phyloP scores from a whole-genome alignment of 208 protist species.

The Crithidia sp. region DNA sequence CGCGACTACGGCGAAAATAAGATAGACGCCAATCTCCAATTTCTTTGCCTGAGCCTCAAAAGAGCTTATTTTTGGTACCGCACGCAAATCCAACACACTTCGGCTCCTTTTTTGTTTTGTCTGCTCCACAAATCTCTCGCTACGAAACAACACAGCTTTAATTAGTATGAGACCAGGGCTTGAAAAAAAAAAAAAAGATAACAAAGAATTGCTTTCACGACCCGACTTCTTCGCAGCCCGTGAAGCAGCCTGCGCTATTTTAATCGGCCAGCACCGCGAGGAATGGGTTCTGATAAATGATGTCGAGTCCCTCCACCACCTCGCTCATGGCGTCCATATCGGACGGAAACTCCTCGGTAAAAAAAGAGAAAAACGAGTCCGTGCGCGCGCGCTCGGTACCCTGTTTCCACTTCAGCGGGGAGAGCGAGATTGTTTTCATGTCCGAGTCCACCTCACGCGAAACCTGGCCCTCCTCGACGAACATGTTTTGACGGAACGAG shows the following conservation, averaged over 20 bases:
- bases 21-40: too few species aligned
- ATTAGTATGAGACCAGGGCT: background rate
- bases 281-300: constrained; percentile 81
- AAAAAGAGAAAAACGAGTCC: constrained; percentile 82
- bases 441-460: constrained; percentile 59
- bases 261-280: constrained; percentile 44
- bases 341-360: constrained; percentile 34
- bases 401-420: constrained; percentile 74
- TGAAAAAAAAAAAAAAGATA: constrained; percentile 11
- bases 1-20: too few species aligned
- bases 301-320: constrained; percentile 63
- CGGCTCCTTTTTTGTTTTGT: too few species aligned
- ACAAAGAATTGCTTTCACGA: background rate
- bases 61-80: too few species aligned
- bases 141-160: too few species aligned
- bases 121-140: too few species aligned
- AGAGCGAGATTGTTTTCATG: constrained; percentile 57
- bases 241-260: background rate
- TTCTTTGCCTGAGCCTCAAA: too few species aligned
- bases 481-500: constrained; percentile 72
- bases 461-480: constrained; percentile 62
- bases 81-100: too few species aligned
- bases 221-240: too few species aligned
- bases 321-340: constrained; percentile 50
- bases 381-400: constrained; percentile 64